Evolutionary conservation across 495 filamentous ascomycete genomes (phyloP).

Genomic region (Apodospora peruviana): DNA sequence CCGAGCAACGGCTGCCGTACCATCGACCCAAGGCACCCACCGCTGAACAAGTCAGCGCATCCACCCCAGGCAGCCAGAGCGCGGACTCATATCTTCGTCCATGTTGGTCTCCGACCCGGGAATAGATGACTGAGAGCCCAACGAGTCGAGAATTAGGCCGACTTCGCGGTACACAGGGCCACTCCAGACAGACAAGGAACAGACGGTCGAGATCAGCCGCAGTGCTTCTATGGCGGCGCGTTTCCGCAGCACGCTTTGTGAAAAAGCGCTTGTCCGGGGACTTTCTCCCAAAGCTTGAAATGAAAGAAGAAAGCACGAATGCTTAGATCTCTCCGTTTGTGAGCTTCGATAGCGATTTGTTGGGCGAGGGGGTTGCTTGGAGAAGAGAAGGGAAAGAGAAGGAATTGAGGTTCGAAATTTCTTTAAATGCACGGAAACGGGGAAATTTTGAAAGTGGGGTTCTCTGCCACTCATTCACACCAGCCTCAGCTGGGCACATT

Average conservation of each 20-base stretch:
- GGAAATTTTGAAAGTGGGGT: conserved; percentile 8
- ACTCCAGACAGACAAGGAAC: conserved; percentile 54
- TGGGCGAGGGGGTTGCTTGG: conserved; percentile 76
- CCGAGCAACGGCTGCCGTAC: conserved; percentile 35
- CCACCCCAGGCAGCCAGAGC: conserved; percentile 37
- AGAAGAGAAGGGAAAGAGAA: conserved; percentile 32
- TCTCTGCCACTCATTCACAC: too few relatives aligned
- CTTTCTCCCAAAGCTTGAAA: conserved; percentile 95
- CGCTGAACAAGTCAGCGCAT: conserved; percentile 29
- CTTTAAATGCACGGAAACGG: conserved; percentile 11
- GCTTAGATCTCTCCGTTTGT: conserved; percentile 71
- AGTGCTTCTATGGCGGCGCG: conserved; percentile 98
- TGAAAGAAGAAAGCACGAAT: conserved; percentile 34
- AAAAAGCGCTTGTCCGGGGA: conserved; percentile 85
- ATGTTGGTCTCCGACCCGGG: conserved; percentile 44
- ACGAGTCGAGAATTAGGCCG: conserved; percentile 10
- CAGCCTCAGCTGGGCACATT: too few relatives aligned
- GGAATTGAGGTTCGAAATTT: conserved; percentile 15
- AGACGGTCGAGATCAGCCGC: conserved; percentile 52
- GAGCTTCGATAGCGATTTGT: conserved; percentile 99
- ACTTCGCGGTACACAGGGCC: conserved; percentile 37
- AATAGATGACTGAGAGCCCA: conserved; percentile 7
- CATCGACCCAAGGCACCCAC: conserved; percentile 32
- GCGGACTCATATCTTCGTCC: conserved; percentile 89
- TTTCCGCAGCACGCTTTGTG: conserved; percentile 62